Evolutionary conservation across 1,284 basidiomycete genomes (phyloP), one percentile per base, ranked within the genome.

Genomic region (Ganoderma sinense): DNA sequence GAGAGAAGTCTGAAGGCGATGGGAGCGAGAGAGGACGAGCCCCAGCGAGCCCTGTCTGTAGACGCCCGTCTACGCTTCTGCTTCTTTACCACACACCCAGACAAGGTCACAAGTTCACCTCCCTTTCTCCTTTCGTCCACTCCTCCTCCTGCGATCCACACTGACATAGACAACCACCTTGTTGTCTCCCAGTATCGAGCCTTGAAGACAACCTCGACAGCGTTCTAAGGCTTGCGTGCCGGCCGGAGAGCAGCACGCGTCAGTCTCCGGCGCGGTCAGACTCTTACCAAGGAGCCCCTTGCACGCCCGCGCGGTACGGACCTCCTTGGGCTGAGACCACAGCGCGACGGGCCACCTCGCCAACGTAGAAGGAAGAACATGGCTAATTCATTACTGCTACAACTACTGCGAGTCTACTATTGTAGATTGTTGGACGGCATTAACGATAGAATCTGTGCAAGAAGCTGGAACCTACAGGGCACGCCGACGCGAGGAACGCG

Each of bases 1-100:
- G 60, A 51, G 62, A 31, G 56, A 67, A 59, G 61, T n/a, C n/a
- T n/a, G 36, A 51, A 39, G 60, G 67, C 60, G 53, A 53, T 29
- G 65, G 48, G 70, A 60, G 62, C 63, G 66, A 67, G 64, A 43
- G 41, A 66, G 41, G 33, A 48, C 69, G 67, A 60, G 72, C 67
- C 66, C 45, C 64, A 70, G 68, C 72, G 65, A 61, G 72, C 70
- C 70, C 70, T 66, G 23, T 66, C 29, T 51, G 14, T 7, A 62
- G 55, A 69, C 67, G 64, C 70, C 29, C 51, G 63, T n/a, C 26
- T 53, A 31, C 31, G 45, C 66, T 63, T 71, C 70, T 64, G 45
- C 66, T 65, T 71, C 70, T 66, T 66, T 51, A 51, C 48, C 48
- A 26, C 48, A 51, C 23, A 10, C 48, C 23, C 10, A 1, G 53